Base-by-base conservation (phyloP, 2,329 filamentous ascomycete genomes). In the Ophioceras dolichostomum region DNA sequence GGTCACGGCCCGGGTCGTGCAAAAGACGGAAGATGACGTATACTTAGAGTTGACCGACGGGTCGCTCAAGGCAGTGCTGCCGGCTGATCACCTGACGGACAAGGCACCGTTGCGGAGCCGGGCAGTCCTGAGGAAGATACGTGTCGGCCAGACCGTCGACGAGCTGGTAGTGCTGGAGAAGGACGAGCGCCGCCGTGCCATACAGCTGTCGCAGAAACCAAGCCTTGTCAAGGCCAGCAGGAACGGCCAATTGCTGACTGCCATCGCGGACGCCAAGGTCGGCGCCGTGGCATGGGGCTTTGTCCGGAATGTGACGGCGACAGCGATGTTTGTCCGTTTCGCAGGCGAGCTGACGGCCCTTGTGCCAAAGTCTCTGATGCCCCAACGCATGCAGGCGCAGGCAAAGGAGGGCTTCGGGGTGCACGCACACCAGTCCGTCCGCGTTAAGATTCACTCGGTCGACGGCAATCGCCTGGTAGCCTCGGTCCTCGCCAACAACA, bases 161-260 rank as follows among this genome's bases (percentile, higher is more conserved):
- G 79, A 91, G 37, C 65, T 98, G n/a, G 65, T 93, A 27, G 76
- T 96, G 12, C 62, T 98, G n/a, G 78, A 86, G 49, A 94, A 94
- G 57, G 73, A 87, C 42, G 77, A 86, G 44, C 73, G 78, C 42
- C 83, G 83, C 39, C 77, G 79, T 34, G 73, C 82, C 29, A 74
- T 95, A 39, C 71, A 77, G 10, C 64, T 98, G 4, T 83, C 83
- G 3, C 83, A 83, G 56, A 95, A 95, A 60, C 78, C 83, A 26
- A 87, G 79, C 50, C 65, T 98, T 19, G 67, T 94, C 41, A 76
- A 82, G 48, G 86, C 82, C 36, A 72, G 79, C 35, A 79, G 82
- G 54, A 68, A 80, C 16, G 73, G 74, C n/a, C 75, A 70, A 37
- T 68, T 96, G 10, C 66, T 93, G n/a, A 69, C 68, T 14, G 71